These are phyloP conservation scores for Nematodospora anomalae DNA, from an alignment of 1,139 yeast species.

Conservation along the genomic window DNA sequence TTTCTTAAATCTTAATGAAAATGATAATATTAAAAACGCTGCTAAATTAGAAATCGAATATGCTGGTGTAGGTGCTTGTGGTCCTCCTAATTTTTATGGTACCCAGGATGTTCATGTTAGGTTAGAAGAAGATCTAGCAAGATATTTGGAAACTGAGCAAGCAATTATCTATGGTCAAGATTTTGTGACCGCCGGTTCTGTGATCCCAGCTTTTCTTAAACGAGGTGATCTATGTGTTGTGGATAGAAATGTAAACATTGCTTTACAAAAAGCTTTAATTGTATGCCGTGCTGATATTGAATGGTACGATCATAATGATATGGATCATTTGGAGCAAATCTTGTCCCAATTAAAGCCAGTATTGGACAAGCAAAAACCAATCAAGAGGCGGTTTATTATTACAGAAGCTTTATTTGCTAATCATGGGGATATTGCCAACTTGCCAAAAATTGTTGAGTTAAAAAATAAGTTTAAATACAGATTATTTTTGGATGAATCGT, in stretches of 20 bases:
- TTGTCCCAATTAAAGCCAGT: constrained; percentile 64
- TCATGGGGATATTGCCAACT: constrained; percentile 77
- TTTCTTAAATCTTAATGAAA: constrained; percentile 57
- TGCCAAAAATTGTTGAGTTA: constrained; percentile 68
- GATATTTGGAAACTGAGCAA: constrained; percentile 72
- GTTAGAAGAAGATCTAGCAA: constrained; percentile 73
- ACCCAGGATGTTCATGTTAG: constrained; percentile 89
- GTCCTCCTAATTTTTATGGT: constrained; percentile 97
- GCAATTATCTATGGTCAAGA: constrained; percentile 93
- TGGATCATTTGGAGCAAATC: constrained; percentile 74
- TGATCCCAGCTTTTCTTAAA: constrained; percentile 91
- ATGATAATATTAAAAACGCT: constrained; percentile 47
- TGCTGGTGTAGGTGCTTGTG: constrained; percentile 97
- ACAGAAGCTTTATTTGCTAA: constrained; percentile 88
- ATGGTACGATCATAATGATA: constrained; percentile 86
- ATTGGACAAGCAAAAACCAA: constrained; percentile 64
- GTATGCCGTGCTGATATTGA: constrained; percentile 83
- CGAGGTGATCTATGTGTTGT: constrained; percentile 93
- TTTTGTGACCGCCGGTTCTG: constrained; percentile 88
- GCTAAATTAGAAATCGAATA: constrained; percentile 61
- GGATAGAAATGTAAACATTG: constrained; percentile 74
- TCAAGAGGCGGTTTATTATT: constrained; percentile 83
- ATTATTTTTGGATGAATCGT: constrained; percentile 80
- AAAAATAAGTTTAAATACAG: constrained; percentile 83
- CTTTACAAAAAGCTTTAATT: constrained; percentile 85